Evolutionary conservation across 768 basidiomycete genomes (phyloP).

Genomic region (Pleurotus tuber-regium): DNA sequence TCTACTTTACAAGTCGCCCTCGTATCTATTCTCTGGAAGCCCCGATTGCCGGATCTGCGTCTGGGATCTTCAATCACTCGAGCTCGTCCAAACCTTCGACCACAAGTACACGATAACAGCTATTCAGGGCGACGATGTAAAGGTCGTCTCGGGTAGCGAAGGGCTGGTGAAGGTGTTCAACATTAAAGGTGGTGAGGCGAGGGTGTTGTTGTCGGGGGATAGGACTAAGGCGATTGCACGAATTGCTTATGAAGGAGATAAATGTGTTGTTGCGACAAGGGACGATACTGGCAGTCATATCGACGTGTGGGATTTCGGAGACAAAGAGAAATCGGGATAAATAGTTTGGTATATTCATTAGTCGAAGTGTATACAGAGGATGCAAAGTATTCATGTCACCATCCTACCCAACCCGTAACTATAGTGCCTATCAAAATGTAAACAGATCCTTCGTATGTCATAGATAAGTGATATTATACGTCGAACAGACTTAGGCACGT

Average conservation of each 20-base stretch:
- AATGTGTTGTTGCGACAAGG: not conserved
- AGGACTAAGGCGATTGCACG: not conserved
- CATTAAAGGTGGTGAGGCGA: not conserved
- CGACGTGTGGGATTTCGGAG: not conserved
- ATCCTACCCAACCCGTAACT: no score
- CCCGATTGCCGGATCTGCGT: not conserved
- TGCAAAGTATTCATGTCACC: no score
- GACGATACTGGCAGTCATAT: not conserved
- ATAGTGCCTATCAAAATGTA: not conserved
- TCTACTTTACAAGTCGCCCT: not conserved
- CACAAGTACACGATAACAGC: constrained; percentile 1
- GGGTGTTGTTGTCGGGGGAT: not conserved
- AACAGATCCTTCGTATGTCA: not conserved
- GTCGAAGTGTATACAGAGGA: no score
- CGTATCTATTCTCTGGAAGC: constrained; percentile 1
- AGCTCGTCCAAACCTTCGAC: not conserved
- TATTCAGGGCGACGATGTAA: constrained; percentile 3
- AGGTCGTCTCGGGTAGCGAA: constrained; percentile 5
- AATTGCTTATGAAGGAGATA: not conserved
- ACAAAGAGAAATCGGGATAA: no score
- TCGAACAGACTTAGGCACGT: no score
- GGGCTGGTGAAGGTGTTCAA: not conserved
- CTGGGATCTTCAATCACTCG: not conserved
- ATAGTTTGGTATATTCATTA: no score
- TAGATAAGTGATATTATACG: no score